A percentile compares a stretch with the other conserved stretches of the same genome.
phyloP scores from a whole-genome alignment of 495 filamentous ascomycete species.

The Lentithecium fluviatile region DNA sequence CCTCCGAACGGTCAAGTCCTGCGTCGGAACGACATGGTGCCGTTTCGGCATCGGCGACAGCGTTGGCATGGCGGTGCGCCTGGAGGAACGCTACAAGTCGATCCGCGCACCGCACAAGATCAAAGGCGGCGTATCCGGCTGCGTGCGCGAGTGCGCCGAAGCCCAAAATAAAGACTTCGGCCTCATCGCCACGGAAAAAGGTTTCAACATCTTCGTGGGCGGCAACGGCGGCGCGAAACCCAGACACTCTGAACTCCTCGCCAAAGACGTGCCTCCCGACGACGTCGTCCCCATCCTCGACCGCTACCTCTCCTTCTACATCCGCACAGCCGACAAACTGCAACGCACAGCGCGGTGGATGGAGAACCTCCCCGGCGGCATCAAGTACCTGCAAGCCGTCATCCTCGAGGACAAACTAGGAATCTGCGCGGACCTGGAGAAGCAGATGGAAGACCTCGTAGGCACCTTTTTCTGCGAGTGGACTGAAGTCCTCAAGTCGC shows the following conservation, averaged over 20 bases:
- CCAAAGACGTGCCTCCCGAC: conserved; percentile 84
- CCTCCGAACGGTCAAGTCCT: conserved; percentile 88
- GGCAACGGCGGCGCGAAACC: conserved; percentile 93
- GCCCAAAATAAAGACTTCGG: conserved; percentile 97
- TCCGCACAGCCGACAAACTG: conserved; percentile 91
- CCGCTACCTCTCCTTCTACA: conserved; percentile 94
- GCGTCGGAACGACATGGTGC: conserved; percentile 95
- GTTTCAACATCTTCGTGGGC: conserved; percentile 91
- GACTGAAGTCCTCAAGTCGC: conserved; percentile 77
- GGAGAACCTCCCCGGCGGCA: conserved; percentile 81
- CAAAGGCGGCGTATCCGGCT: conserved; percentile 90
- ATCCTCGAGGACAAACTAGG: conserved; percentile 87
- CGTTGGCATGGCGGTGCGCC: conserved; percentile 91
- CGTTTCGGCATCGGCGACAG: conserved; percentile 90
- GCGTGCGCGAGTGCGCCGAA: conserved; percentile 91
- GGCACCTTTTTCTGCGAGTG: conserved; percentile 93
- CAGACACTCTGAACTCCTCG: conserved; percentile 79
- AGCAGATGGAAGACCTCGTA: conserved; percentile 87
- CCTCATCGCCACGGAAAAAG: conserved; percentile 90
- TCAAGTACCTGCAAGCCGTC: conserved; percentile 80
- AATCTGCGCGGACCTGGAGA: conserved; percentile 80
- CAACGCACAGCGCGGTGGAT: conserved; percentile 94
- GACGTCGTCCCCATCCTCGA: conserved; percentile 86
- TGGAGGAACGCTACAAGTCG: conserved; percentile 95
- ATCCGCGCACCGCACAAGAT: conserved; percentile 90